Conservation (phyloP, 139 green algal genomes). For the Trebouxia sp. region DNA sequence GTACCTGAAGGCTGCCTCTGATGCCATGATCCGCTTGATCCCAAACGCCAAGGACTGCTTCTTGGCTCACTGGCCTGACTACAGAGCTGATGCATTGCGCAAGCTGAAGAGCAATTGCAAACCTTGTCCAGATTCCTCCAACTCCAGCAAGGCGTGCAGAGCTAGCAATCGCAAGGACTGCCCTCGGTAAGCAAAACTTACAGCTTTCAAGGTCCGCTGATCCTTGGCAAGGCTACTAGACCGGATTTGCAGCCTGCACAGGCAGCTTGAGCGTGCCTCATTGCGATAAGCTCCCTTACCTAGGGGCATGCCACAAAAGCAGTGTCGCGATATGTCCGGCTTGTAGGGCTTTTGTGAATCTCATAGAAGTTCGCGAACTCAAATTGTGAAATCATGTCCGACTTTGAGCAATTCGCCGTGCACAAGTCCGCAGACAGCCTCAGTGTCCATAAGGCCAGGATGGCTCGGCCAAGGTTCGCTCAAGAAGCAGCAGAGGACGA, state of each 20-base stretch:
- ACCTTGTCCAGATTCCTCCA: not conserved
- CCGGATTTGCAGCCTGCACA: not conserved
- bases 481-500: conserved; percentile 22
- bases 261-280: no score
- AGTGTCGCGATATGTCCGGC: not conserved
- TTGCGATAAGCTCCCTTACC: not conserved
- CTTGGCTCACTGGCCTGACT: no score
- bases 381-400: not conserved
- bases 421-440: conserved; percentile 28
- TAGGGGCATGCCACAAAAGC: conserved; percentile 17
- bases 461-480: conserved; percentile 2
- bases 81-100: no score
- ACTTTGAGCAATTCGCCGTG: conserved; percentile 15
- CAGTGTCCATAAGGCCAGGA: conserved; percentile 24
- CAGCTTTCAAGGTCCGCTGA: not conserved
- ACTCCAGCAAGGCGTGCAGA: not conserved
- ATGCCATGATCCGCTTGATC: not conserved
- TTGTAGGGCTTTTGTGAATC: not conserved
- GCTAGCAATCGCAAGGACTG: not conserved
- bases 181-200: not conserved
- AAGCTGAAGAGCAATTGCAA: not conserved
- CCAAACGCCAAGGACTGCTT: no score
- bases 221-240: not conserved
- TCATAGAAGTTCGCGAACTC: not conserved
- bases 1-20: not conserved